These are phyloP conservation scores for Boletus barrowsii DNA, from an alignment of 768 basidiomycete species.

Conservation along the genomic window DNA sequence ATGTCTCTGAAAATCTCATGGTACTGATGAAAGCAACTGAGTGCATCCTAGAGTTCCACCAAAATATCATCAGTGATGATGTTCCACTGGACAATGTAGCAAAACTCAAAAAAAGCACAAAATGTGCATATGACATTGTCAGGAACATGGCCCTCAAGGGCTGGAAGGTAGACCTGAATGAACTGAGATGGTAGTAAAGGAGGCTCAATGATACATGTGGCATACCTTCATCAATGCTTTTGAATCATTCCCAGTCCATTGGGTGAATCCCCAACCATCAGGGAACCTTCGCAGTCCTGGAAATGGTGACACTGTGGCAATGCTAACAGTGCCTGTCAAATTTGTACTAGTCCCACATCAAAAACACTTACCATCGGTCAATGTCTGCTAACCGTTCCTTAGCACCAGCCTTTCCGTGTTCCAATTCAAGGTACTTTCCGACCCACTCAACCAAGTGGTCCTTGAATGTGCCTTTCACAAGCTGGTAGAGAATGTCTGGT, in stretches of 20 bases:
- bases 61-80: too few relatives aligned
- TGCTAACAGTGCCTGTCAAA: constrained; percentile 13
- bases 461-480: constrained; percentile 2
- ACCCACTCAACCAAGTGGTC: constrained; percentile 8
- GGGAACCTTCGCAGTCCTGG: constrained; percentile 28
- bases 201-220: too few relatives aligned
- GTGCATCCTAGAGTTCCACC: too few relatives aligned
- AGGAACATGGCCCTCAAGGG: too few relatives aligned
- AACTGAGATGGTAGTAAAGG: too few relatives aligned
- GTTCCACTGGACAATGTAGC: too few relatives aligned
- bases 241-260: constrained; percentile 30
- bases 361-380: constrained; percentile 21
- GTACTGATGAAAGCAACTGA: too few relatives aligned
- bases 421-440: not conserved
- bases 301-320: constrained; percentile 27
- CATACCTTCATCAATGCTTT: too few relatives aligned
- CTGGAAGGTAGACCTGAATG: too few relatives aligned
- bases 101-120: too few relatives aligned
- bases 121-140: too few relatives aligned
- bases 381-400: constrained; percentile 29
- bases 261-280: constrained; percentile 32
- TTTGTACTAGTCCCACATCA: not conserved
- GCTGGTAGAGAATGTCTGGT: constrained; percentile 1
- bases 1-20: too few relatives aligned
- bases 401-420: not conserved